Conservation (phyloP, 2,329 filamentous ascomycete species). For the Leptosphaerulina australis region DNA sequence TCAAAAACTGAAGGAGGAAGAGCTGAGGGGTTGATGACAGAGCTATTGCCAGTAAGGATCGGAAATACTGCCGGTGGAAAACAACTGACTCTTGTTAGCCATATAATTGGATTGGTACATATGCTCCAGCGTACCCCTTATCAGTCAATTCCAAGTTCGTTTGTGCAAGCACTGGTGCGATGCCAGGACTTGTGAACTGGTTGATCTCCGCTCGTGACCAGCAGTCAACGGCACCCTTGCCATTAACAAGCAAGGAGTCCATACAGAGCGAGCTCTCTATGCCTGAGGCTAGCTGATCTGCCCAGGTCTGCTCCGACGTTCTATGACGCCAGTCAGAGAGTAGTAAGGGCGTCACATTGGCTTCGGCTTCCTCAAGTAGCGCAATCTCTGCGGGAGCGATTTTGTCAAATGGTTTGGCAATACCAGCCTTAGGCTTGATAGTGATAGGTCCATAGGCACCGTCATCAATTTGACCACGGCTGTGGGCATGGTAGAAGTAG, state of each 20-base stretch:
- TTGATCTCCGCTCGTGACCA: constrained; percentile 54
- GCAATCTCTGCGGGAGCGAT: constrained; percentile 52
- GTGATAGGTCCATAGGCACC: constrained; percentile 64
- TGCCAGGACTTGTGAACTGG: constrained; percentile 43
- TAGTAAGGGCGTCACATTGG: constrained; percentile 55
- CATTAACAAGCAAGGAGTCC: constrained; percentile 67
- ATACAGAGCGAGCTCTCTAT: constrained; percentile 61
- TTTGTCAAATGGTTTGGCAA: constrained; percentile 56
- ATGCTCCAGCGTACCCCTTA: too few relatives aligned
- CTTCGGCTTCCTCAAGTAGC: constrained; percentile 59
- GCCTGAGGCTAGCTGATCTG: constrained; percentile 53
- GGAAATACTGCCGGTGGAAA: constrained; percentile 55
- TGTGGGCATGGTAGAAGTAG: constrained; percentile 68
- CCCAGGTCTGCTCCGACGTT: constrained; percentile 57
- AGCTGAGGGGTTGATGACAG: constrained; percentile 10
- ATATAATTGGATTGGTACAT: too few relatives aligned
- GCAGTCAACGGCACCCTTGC: constrained; percentile 63
- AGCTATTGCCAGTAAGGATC: constrained; percentile 27
- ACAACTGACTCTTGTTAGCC: too few relatives aligned
- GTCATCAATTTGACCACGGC: constrained; percentile 62
- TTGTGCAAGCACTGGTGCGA: constrained; percentile 39
- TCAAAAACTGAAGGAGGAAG: constrained; percentile 30
- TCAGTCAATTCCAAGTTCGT: constrained; percentile 48
- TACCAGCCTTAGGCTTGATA: constrained; percentile 50
- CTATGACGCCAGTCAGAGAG: constrained; percentile 64